Conservation (phyloP, 1,284 basidiomycete genomes). For the Volvariella volvacea region DNA sequence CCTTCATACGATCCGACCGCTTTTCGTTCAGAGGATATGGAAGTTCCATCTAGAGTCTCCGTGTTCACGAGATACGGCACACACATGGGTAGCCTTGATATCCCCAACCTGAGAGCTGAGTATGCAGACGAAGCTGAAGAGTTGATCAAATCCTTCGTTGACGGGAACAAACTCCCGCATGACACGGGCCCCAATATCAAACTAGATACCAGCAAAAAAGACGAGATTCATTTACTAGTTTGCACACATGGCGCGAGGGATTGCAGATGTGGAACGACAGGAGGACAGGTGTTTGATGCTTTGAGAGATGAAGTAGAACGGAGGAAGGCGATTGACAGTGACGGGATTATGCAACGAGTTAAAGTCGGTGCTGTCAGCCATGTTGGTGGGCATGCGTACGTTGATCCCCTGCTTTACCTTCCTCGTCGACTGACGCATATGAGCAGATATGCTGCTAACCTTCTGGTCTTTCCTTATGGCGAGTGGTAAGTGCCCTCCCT, state of each 20-base stretch:
- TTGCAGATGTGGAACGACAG: conserved; percentile 69
- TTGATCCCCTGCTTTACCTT: conserved; percentile 12
- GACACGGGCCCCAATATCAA: too few relatives aligned
- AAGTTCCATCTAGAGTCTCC: too few relatives aligned
- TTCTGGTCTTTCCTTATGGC: conserved; percentile 68
- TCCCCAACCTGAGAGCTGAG: conserved; percentile 37
- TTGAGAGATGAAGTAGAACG: conserved; percentile 34
- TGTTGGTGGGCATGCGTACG: conserved; percentile 82
- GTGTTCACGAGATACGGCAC: conserved; percentile 17
- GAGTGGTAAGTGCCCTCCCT: conserved; percentile 56
- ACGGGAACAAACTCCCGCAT: conserved; percentile 12
- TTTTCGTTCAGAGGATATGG: conserved; percentile 15
- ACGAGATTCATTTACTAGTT: conserved; percentile 53
- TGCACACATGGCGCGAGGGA: conserved; percentile 70
- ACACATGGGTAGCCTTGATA: conserved; percentile 36
- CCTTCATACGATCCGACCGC: not conserved
- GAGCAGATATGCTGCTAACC: conserved; percentile 70
- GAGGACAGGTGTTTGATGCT: conserved; percentile 40
- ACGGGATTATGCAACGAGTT: conserved; percentile 20
- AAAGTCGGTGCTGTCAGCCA: conserved; percentile 66
- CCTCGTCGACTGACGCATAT: not conserved
- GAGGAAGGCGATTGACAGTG: conserved; percentile 19
- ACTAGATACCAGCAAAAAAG: conserved; percentile 12
- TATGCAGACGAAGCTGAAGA: conserved; percentile 42
- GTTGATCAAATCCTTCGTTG: conserved; percentile 29